Base-by-base conservation (phyloP, 225 moss, liverwort and hornwort genomes). In the Marchantia polymorpha region DNA sequence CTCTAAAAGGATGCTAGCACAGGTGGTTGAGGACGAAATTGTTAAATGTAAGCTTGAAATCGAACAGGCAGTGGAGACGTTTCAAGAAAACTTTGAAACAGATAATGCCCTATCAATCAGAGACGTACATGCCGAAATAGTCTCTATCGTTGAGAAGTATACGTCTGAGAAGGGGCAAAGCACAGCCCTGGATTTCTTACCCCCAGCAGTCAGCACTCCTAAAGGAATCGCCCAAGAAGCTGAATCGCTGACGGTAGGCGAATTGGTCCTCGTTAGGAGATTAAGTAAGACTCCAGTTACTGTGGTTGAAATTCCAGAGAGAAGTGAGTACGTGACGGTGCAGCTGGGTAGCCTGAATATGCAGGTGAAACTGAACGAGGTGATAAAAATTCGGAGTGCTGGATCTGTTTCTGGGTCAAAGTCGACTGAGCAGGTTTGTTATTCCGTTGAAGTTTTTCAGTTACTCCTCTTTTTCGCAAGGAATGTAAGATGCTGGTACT, bases 261-360 rank as follows among this genome's bases (percentile, higher is more conserved):
- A 95, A 49, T 83, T 83, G 60, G 95, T 99, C 53, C 69, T 91
- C 19, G 92, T 99, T 31, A 93, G 86, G 75, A 89, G 83, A 60
- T 86, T 99, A 17, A 91, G 99, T 48, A 99, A 90, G 79, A 27
- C 90, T 50, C 87, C 92, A 72, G 95, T 89, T 49, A 95, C 91
- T 50, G 79, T 99, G 0, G 75, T 90, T 56, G 99, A 91, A 84
- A 75, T 89, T 7, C 90, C 90, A 12, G 87, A 88, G 49, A 92
- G 90, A 39, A 90, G 89, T 52, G 88, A 92, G 31, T 89, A 89
- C 78, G 63, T 99, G 71, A 89, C 92, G 47, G 95, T 99, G 46
- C 95, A 92, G 82, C 83, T 90, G 69, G 99, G 99, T 65, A 90
- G 89, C 51, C 85, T 99, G 91, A 99, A 93, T 82, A 82, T 99